Conservation (phyloP, 306 rosid genomes). For the Cucurbita moschata region DNA sequence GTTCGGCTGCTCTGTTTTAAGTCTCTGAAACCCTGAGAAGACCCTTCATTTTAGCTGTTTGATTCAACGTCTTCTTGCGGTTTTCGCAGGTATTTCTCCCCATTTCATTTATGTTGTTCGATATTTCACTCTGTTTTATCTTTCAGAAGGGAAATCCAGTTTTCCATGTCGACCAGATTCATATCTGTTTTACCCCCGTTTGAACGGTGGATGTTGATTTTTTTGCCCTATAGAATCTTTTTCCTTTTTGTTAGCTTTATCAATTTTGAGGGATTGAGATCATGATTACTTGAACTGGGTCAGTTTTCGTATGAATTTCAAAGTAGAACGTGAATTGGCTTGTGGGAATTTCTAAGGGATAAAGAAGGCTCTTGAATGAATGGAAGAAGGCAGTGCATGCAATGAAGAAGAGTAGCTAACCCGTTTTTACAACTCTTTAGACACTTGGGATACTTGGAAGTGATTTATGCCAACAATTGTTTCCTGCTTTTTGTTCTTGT, state of each 20-base stretch:
- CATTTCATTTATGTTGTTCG: neutral
- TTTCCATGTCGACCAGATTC: neutral
- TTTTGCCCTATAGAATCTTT: no score
- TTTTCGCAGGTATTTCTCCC: neutral
- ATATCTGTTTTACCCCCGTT: no score
- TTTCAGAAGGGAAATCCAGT: neutral
- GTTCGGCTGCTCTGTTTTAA: neutral
- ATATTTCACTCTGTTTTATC: neutral
- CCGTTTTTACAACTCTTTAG: neutral
- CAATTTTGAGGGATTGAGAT: no score
- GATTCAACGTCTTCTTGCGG: neutral
- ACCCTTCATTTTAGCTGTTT: neutral
- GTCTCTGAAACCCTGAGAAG: neutral
- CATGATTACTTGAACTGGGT: no score
- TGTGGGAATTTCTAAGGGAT: no score
- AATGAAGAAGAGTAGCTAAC: no score
- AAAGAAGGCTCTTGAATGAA: no score
- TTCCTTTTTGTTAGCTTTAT: no score
- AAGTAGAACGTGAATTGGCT: no score
- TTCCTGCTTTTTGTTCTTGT: neutral
- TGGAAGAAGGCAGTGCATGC: no score
- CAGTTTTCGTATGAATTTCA: no score
- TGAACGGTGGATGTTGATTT: no score
- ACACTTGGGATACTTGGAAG: neutral
- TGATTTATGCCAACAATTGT: neutral